A percentile compares a stretch with the other conserved stretches of the same genome.
Conservation (phyloP, 108 stramenopile genomes). For the Conticribra guillardii region DNA sequence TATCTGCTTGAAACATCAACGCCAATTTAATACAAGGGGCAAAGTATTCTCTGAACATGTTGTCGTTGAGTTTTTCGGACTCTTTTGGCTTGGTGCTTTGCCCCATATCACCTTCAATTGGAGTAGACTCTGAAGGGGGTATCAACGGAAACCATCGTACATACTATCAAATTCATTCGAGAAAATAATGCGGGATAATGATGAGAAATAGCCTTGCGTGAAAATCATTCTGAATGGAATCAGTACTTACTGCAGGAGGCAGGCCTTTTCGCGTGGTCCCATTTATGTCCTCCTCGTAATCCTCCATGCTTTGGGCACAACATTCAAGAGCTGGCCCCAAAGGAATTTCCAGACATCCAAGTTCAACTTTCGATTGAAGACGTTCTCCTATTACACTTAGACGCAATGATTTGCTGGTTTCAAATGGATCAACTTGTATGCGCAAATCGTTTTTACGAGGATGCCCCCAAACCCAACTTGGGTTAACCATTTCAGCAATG, state of each 20-base stretch:
- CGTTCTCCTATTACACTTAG: slow-evolving; percentile 80
- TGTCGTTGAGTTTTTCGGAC: slow-evolving; percentile 67
- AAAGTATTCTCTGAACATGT: slow-evolving; percentile 69
- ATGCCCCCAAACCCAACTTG: slow-evolving; percentile 42
- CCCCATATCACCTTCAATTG: slow-evolving; percentile 82
- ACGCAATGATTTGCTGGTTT: slow-evolving; percentile 79
- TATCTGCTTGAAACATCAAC: slow-evolving; percentile 35
- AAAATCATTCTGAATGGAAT: too few species aligned
- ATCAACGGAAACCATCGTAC: slow-evolving; percentile 83
- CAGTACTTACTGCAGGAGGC: slow-evolving; percentile 52
- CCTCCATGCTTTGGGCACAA: slow-evolving; percentile 58
- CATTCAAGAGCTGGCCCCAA: slow-evolving; percentile 71
- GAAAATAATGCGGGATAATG: too few species aligned
- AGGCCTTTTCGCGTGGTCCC: slow-evolving; percentile 1
- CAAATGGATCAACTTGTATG: slow-evolving; percentile 77
- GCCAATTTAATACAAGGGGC: slow-evolving; percentile 80
- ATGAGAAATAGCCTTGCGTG: too few species aligned
- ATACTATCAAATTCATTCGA: too few species aligned
- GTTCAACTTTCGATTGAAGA: slow-evolving; percentile 65
- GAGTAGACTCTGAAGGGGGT: slow-evolving; percentile 59
- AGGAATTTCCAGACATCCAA: slow-evolving; percentile 81
- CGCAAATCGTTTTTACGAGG: slow-evolving; percentile 62
- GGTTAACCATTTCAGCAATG: slow-evolving; percentile 39
- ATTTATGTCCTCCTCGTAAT: slow-evolving; percentile 15
- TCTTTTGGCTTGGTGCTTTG: slow-evolving; percentile 60